phyloP scores from a whole-genome alignment of 2,329 filamentous ascomycete genomes.

The Amesomyces nigricolor region DNA sequence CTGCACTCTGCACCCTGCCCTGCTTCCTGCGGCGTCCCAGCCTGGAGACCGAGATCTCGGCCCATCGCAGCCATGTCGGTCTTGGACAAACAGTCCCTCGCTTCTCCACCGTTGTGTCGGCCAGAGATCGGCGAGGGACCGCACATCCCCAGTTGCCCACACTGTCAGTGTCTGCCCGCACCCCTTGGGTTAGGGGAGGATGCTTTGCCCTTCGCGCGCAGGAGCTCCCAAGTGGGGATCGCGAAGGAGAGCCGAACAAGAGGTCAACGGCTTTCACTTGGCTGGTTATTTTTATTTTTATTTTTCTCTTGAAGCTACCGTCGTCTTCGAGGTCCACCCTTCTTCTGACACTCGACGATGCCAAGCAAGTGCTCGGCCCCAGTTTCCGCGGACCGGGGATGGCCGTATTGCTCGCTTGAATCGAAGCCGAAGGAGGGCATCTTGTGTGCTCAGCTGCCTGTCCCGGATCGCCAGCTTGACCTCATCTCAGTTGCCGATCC shows the following conservation, averaged over 20 bases:
- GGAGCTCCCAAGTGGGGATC: background rate
- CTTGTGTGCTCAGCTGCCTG: background rate
- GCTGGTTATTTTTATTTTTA: constrained; percentile 2
- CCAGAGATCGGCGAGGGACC: constrained; percentile 11
- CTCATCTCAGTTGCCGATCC: constrained; percentile 20
- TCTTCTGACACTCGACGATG: background rate
- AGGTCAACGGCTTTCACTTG: background rate
- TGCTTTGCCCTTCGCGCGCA: constrained; percentile 13
- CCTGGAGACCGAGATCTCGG: constrained; percentile 10
- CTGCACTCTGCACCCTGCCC: no score
- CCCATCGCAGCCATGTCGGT: background rate
- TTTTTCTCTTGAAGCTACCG: constrained; percentile 6
- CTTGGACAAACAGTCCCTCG: background rate
- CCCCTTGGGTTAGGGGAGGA: background rate
- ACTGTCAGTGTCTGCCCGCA: background rate
- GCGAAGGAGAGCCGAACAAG: background rate
- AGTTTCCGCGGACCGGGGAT: background rate
- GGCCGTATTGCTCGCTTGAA: constrained; percentile 11
- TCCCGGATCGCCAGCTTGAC: background rate
- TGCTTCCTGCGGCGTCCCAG: constrained; percentile 1
- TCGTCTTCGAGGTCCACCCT: no score
- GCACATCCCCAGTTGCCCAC: constrained; percentile 1
- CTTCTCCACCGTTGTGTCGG: constrained; percentile 7
- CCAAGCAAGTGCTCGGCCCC: background rate
- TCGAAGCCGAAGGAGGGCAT: background rate